A percentile compares a stretch with the other conserved stretches of the same genome.
phyloP scores from a whole-genome alignment of 139 green algal genomes.

The Mesostigma viride region DNA sequence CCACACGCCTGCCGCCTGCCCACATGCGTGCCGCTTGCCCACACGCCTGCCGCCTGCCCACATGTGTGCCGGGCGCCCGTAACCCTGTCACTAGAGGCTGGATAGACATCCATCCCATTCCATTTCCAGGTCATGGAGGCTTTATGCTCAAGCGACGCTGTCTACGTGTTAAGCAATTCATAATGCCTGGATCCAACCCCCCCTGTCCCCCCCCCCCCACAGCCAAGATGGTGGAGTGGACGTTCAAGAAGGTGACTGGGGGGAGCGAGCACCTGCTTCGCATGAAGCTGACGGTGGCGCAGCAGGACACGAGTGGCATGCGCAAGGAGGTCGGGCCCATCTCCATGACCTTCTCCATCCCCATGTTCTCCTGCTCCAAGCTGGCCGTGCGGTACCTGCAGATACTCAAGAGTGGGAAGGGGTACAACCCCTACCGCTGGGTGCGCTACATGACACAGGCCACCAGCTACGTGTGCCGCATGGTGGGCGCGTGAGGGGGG shows the following conservation, averaged over 20 bases:
- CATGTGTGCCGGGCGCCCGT: too few relatives aligned
- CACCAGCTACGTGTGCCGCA: slow-evolving; percentile 57
- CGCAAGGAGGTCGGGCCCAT: slow-evolving; percentile 69
- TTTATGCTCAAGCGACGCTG: too few relatives aligned
- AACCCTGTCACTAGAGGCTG: too few relatives aligned
- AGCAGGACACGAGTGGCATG: slow-evolving; percentile 16
- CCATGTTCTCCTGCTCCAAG: slow-evolving; percentile 58
- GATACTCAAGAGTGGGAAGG: slow-evolving; percentile 70
- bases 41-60: too few relatives aligned
- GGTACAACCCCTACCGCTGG: slow-evolving; percentile 68
- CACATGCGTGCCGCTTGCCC: too few relatives aligned
- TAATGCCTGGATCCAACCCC: too few relatives aligned
- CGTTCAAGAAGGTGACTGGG: slow-evolving; percentile 31
- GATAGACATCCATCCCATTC: too few relatives aligned
- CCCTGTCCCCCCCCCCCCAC: too few relatives aligned
- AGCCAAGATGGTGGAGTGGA: slow-evolving; percentile 35
- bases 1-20: too few relatives aligned
- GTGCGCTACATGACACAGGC: slow-evolving; percentile 67
- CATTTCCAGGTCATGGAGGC: too few relatives aligned
- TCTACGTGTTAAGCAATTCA: too few relatives aligned
- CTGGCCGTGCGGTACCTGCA: slow-evolving; percentile 56
- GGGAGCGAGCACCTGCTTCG: slow-evolving; percentile 19
- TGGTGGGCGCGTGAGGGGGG: too few relatives aligned
- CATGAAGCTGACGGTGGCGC: slow-evolving; percentile 18
- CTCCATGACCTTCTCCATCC: slow-evolving; percentile 84